phyloP scores from a whole-genome alignment of 2,329 filamentous ascomycete genomes.

The Pseudohalonectria lignicola region DNA sequence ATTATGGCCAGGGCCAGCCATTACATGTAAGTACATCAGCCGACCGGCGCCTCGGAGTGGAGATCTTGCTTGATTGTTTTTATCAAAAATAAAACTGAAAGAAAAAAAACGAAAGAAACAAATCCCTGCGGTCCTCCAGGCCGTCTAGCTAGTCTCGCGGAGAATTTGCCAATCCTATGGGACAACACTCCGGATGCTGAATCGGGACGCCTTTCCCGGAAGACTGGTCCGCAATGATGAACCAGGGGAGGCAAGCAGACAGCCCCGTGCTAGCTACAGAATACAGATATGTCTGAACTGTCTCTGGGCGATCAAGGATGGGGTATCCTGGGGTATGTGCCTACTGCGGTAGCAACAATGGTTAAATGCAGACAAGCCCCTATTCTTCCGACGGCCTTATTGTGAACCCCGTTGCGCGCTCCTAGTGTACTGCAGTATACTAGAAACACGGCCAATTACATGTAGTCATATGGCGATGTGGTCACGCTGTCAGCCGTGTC shows the following conservation, averaged over 20 bases:
- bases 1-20: no score
- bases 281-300: no score
- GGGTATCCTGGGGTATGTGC: no score
- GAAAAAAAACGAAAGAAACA: not conserved
- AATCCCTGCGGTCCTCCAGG: no score
- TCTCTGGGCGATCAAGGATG: no score
- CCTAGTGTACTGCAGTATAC: no score
- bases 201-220: not conserved
- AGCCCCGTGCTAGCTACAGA: not conserved
- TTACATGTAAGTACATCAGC: not conserved
- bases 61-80: not conserved
- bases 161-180: not conserved
- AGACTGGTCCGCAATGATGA: not conserved
- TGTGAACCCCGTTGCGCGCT: not conserved
- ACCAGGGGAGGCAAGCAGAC: not conserved
- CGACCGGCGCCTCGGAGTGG: not conserved
- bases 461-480: not conserved
- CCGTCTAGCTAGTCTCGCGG: no score
- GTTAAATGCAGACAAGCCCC: not conserved
- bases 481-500: no score
- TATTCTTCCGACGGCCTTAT: not conserved
- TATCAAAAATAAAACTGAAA: not conserved
- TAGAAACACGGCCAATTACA: not conserved
- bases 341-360: no score
- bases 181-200: not conserved